phyloP scores from a whole-genome alignment of 805 yeast species.

The Helenozyma rhizophorensis region DNA sequence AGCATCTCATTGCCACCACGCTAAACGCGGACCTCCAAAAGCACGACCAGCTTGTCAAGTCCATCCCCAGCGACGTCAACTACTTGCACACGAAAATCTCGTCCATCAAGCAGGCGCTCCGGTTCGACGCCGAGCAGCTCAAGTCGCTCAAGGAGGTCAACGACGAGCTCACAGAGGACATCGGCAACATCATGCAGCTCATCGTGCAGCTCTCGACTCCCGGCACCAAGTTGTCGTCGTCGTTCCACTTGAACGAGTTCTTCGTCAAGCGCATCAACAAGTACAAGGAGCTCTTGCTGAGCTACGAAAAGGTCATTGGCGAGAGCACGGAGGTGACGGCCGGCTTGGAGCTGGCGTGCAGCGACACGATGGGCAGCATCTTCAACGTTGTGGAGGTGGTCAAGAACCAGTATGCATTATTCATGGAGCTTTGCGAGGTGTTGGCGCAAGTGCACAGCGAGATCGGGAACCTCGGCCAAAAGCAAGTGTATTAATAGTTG shows the following conservation, averaged over 20 bases:
- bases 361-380: constrained; percentile 38
- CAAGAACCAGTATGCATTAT: constrained; percentile 62
- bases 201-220: constrained; percentile 49
- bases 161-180: constrained; percentile 43
- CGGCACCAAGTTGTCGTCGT: constrained; percentile 53
- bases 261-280: constrained; percentile 49
- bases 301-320: constrained; percentile 58
- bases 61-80: constrained; percentile 70
- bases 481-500: too few species aligned
- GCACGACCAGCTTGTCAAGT: constrained; percentile 59
- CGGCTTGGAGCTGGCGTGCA: constrained; percentile 37
- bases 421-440: constrained; percentile 71
- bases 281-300: constrained; percentile 44
- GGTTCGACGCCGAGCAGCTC: constrained; percentile 41
- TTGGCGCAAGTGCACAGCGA: constrained; percentile 63
- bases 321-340: constrained; percentile 53
- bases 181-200: constrained; percentile 50
- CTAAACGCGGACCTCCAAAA: constrained; percentile 57
- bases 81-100: constrained; percentile 58
- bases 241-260: constrained; percentile 51
- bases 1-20: constrained; percentile 67
- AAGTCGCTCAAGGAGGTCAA: constrained; percentile 30
- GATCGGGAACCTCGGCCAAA: constrained; percentile 11
- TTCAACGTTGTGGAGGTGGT: constrained; percentile 54
- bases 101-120: constrained; percentile 61